phyloP scores from a whole-genome alignment of 345 rosid genomes.

The Gossypium herbaceum region DNA sequence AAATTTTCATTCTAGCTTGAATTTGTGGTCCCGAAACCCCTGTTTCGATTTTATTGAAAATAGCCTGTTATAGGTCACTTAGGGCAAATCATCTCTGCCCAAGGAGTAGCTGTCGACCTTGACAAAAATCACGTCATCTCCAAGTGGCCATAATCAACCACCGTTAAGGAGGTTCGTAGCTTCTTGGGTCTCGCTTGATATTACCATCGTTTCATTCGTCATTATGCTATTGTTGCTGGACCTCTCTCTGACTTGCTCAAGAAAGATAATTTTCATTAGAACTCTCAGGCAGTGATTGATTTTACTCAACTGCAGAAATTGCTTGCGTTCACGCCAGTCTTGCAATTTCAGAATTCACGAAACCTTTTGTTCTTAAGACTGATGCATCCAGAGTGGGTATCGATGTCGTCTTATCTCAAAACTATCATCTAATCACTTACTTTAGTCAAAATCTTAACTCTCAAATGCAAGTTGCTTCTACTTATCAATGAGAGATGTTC shows the following conservation, averaged over 20 bases:
- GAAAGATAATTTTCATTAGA: too few species aligned
- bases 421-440: background rate
- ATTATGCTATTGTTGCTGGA: background rate
- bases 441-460: too few species aligned
- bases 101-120: background rate
- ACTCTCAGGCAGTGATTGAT: rapidly evolving
- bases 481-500: background rate
- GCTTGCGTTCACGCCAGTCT: background rate
- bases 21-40: too few species aligned
- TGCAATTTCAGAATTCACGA: background rate
- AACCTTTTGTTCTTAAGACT: background rate
- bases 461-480: background rate
- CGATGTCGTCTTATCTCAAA: background rate
- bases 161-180: background rate
- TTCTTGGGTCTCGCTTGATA: background rate
- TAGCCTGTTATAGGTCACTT: too few species aligned
- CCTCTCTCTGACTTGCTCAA: background rate
- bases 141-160: background rate
- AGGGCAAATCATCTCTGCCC: background rate
- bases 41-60: too few species aligned
- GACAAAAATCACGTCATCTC: background rate
- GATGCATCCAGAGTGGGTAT: background rate
- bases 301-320: background rate
- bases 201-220: background rate
- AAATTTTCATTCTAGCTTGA: too few species aligned